Percentiles rank a stretch among this genome's conserved stretches.
These are phyloP conservation scores for Penicillium simplicissimum DNA, from an alignment of 495 filamentous ascomycete genomes.

Conservation along the genomic window DNA sequence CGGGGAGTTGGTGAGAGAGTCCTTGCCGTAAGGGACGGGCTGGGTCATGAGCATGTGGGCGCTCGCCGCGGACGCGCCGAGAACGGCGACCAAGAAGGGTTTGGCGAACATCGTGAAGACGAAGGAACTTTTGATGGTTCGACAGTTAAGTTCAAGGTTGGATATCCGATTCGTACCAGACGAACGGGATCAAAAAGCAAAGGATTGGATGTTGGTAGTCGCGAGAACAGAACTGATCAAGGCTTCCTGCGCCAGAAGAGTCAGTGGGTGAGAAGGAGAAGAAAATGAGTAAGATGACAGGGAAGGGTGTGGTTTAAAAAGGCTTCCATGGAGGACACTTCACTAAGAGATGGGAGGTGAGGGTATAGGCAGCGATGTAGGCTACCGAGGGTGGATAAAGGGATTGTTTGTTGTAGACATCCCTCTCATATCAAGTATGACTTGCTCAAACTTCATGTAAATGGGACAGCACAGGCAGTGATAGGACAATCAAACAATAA, in stretches of 20 bases:
- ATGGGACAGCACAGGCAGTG: constrained; percentile 6
- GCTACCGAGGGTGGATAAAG: not conserved
- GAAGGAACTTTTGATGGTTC: constrained; percentile 23
- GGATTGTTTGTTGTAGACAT: constrained; percentile 4
- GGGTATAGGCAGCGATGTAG: constrained; percentile 4
- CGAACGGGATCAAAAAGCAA: constrained; percentile 34
- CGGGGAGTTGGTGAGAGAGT: constrained; percentile 59
- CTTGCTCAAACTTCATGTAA: not conserved
- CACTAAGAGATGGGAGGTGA: not conserved
- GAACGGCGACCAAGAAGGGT: constrained; percentile 38
- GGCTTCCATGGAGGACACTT: not conserved
- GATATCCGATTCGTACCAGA: constrained; percentile 45
- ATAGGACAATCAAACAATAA: not conserved
- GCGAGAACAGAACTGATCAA: constrained; percentile 12
- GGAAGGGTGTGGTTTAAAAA: not conserved
- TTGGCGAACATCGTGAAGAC: constrained; percentile 45
- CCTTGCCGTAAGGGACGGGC: constrained; percentile 64
- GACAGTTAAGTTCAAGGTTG: constrained; percentile 21
- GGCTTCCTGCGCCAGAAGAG: constrained; percentile 17
- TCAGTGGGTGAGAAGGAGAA: constrained; percentile 7
- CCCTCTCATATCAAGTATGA: not conserved
- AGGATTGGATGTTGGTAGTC: constrained; percentile 29
- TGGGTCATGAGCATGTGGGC: constrained; percentile 71
- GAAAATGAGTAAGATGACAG: not conserved
- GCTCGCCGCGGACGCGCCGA: constrained; percentile 51